Evolutionary conservation across 176 grass and related monocot genomes (phyloP).

Genomic region (Dendrocalamus sinicus): DNA sequence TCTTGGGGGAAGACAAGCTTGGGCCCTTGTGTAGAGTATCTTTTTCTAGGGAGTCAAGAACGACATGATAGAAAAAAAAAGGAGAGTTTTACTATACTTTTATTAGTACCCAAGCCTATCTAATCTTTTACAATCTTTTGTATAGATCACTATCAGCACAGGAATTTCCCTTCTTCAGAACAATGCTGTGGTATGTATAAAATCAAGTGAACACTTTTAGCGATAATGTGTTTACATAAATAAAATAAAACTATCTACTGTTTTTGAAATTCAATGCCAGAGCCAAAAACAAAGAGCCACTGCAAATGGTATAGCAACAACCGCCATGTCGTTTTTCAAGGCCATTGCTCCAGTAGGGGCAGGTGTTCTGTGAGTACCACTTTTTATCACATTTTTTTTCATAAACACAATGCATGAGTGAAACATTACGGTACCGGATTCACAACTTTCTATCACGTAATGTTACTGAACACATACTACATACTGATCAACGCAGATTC

Average conservation of each 20-base stretch:
- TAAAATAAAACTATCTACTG: not conserved
- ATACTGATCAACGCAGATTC: slow-evolving; percentile 45
- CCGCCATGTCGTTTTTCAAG: slow-evolving; percentile 75
- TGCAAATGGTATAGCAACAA: slow-evolving; percentile 69
- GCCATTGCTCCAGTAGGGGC: slow-evolving; percentile 65
- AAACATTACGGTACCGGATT: not conserved
- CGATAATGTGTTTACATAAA: not conserved
- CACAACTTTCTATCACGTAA: not conserved
- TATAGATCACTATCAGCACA: slow-evolving; percentile 17
- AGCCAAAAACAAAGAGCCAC: slow-evolving; percentile 76
- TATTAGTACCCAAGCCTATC: not conserved
- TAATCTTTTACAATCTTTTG: not conserved
- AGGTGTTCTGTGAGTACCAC: slow-evolving; percentile 67
- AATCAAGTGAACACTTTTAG: not conserved
- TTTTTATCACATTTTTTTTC: not conserved
- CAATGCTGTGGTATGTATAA: slow-evolving; percentile 75
- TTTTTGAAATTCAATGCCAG: slow-evolving; percentile 44
- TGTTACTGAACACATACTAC: not conserved
- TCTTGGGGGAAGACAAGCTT: not conserved
- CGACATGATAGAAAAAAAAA: not conserved
- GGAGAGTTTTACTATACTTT: not conserved
- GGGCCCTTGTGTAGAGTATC: not conserved
- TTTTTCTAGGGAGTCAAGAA: not conserved
- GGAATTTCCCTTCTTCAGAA: slow-evolving; percentile 67
- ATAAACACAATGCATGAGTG: not conserved